Evolutionary conservation across 306 rosid species (phyloP).

Genomic region (Cucurbita moschata): DNA sequence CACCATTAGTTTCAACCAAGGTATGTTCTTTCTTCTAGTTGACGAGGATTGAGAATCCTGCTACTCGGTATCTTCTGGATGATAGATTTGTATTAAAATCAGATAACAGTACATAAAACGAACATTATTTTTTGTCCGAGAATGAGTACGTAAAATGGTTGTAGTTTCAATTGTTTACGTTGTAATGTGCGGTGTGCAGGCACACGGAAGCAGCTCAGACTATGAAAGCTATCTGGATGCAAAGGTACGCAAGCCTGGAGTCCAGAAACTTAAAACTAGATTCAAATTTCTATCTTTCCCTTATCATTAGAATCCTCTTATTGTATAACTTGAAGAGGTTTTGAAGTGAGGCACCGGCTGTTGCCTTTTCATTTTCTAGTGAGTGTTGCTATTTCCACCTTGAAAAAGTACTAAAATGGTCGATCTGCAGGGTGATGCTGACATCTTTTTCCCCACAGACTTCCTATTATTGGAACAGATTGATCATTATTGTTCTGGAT

Average conservation of each 20-base stretch:
- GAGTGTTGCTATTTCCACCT: not conserved
- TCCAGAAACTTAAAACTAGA: not conserved
- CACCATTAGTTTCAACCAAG: constrained; percentile 92
- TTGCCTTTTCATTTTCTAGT: not conserved
- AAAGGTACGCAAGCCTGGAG: constrained; percentile 32
- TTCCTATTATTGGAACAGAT: constrained; percentile 71
- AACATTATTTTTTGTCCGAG: not conserved
- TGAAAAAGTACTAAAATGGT: not conserved
- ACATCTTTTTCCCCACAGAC: constrained; percentile 90
- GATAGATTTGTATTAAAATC: not conserved
- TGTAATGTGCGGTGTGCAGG: constrained; percentile 49
- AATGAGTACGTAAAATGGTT: not conserved
- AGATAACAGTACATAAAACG: not conserved
- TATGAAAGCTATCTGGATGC: constrained; percentile 71
- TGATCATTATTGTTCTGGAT: constrained; percentile 87
- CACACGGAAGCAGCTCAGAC: constrained; percentile 69
- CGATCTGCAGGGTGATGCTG: constrained; percentile 78
- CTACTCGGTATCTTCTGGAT: not conserved
- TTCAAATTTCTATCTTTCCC: not conserved
- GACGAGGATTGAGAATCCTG: not conserved
- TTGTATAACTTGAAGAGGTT: not conserved
- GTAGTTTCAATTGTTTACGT: not conserved
- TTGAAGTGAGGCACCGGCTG: not conserved
- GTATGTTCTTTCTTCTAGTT: constrained; percentile 21
- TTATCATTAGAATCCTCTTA: not conserved